phyloP scores from a whole-genome alignment of 2,329 filamentous ascomycete genomes.

The Botrytis sinoallii region DNA sequence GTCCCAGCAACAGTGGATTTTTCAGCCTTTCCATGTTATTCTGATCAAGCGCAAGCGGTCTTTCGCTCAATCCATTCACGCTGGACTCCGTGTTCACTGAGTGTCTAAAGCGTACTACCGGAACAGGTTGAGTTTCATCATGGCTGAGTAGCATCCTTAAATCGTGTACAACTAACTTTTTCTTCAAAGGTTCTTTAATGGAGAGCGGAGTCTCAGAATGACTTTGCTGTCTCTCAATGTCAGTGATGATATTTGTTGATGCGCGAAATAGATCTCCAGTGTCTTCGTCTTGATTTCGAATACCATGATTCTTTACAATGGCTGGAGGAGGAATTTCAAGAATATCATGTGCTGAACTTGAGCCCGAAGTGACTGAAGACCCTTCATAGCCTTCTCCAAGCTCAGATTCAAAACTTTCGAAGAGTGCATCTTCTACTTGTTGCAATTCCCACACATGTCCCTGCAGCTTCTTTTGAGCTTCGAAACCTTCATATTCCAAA shows the following conservation, averaged over 20 bases:
- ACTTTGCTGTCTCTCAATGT: no score
- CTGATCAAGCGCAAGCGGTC: background rate
- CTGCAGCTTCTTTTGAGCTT: slow-evolving; percentile 27
- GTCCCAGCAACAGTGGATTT: background rate
- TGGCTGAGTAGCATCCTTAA: background rate
- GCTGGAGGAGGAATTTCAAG: background rate
- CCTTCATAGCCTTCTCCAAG: slow-evolving; percentile 22
- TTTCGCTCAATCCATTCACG: background rate
- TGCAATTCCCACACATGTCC: slow-evolving; percentile 27
- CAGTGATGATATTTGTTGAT: background rate
- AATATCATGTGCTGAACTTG: background rate
- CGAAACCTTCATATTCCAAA: slow-evolving; percentile 28
- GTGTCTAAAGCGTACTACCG: background rate
- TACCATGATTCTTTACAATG: background rate
- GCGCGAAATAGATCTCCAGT: accelerated
- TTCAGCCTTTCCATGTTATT: background rate
- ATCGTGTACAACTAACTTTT: background rate
- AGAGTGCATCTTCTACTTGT: slow-evolving; percentile 25
- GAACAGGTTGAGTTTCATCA: background rate
- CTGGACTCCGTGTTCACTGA: background rate
- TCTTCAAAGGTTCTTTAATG: no score
- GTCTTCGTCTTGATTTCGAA: background rate
- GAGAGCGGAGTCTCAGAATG: no score
- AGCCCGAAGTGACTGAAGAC: slow-evolving; percentile 1
- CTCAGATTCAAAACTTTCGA: slow-evolving; percentile 23